Percentiles rank a stretch among this genome's conserved stretches.
phyloP scores from a whole-genome alignment of 2,329 filamentous ascomycete species.

The Hypoxylon sp. region DNA sequence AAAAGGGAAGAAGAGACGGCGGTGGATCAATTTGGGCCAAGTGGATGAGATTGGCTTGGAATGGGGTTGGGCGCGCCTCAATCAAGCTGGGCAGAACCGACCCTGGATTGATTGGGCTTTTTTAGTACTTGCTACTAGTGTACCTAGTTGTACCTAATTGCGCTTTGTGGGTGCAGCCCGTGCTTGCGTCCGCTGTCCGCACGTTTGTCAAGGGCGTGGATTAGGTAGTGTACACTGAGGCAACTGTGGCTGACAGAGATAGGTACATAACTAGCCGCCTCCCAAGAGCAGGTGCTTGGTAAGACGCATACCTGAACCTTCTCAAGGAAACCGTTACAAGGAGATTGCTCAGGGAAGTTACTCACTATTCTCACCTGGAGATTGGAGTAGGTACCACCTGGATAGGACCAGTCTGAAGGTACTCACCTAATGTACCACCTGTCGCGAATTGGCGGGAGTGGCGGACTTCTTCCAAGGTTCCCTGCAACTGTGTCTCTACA shows the following conservation, averaged over 20 bases:
- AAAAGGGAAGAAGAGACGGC: conserved; percentile 38
- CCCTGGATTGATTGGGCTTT: conserved; percentile 17
- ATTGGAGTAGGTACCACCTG: conserved; percentile 2
- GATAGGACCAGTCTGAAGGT: not conserved
- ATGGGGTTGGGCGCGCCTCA: conserved; percentile 43
- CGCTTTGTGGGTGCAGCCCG: conserved; percentile 23
- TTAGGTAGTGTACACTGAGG: conserved; percentile 27
- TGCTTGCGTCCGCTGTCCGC: conserved; percentile 10
- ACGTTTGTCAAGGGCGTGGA: conserved; percentile 14
- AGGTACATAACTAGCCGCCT: not conserved
- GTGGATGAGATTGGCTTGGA: conserved; percentile 36
- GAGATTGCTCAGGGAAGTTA: not conserved
- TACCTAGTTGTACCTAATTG: no score
- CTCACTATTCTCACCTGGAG: conserved; percentile 1
- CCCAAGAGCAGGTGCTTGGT: not conserved
- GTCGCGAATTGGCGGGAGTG: conserved; percentile 20
- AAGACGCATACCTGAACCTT: not conserved
- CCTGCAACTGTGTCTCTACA: conserved; percentile 12
- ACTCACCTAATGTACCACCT: not conserved
- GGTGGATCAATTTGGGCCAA: conserved; percentile 37
- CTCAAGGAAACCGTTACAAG: not conserved
- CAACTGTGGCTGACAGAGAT: conserved; percentile 28
- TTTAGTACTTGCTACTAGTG: conserved; percentile 15
- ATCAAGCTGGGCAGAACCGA: conserved; percentile 37
- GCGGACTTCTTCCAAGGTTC: conserved; percentile 2